Evolutionary conservation across 768 basidiomycete species (phyloP), one percentile per base, ranked within the genome.

Genomic region (Phanerodontia chrysosporium): DNA sequence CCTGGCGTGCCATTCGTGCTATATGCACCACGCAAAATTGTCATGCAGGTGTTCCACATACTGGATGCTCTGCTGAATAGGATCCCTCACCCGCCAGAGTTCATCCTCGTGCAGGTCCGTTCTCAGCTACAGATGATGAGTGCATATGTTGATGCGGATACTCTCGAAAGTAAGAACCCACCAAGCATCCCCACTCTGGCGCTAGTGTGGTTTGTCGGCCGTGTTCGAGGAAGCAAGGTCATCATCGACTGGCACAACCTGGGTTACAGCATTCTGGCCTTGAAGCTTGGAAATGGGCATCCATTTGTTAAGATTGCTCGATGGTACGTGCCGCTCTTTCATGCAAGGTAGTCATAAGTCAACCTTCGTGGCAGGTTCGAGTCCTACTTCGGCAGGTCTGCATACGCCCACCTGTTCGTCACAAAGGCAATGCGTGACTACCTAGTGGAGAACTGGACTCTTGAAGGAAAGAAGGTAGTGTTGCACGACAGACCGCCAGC

Each of bases 201-300:
- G 2, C 75, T 98, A 21, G 92, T 91, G 2, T 90, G 90, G 79
- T 71, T 94, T 27, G 85, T 87, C 1, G 82, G 82, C 22, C 68
- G 75, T 21, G 66, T 92, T 16, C 80, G 85, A 18, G 87, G 90
- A 2, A 88, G 87, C 64, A 92, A 90, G 66, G 77, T 99, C 64
- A 90, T 99, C 60, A 95, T 99, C 56, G 97, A 99, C 74, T 99
- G 97, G 97, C 97, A 99, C 70, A 99, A 99, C 71, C 82, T 96
- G 25, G 97, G 97, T 18, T 95, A 93, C 70, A 96, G 86, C 62
- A 94, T 98, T 48, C 82, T 99, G 49, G 89, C 89, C 1, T 72
- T 99, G 63, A 88, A 85, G 65, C 74, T 95, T n/a, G 90, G 93
- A 0, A 59, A 76, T 1, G 69, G 72, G 0, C 90, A 94, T 69